Conservation (phyloP, 2,329 filamentous ascomycete genomes). For the Diaporthe eres region DNA sequence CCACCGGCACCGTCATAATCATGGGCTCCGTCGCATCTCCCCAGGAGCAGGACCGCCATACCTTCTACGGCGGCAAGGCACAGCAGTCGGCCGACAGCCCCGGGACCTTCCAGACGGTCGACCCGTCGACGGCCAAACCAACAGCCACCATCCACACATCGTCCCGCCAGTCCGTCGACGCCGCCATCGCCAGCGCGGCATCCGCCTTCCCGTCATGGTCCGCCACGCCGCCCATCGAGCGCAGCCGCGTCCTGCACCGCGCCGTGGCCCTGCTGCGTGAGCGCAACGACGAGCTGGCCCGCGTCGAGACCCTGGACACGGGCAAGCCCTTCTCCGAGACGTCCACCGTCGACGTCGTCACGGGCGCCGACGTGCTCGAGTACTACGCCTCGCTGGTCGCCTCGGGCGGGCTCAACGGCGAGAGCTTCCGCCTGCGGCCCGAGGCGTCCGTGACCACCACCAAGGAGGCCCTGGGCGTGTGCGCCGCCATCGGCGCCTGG, state of each 20-base stretch:
- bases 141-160: slow-evolving; percentile 81
- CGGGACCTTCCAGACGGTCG: slow-evolving; percentile 78
- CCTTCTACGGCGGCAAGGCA: slow-evolving; percentile 81
- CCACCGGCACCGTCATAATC: not conserved
- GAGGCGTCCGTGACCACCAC: slow-evolving; percentile 87
- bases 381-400: slow-evolving; percentile 88
- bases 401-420: slow-evolving; percentile 83
- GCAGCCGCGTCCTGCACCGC: slow-evolving; percentile 82
- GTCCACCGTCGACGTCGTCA: slow-evolving; percentile 84
- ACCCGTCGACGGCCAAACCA: slow-evolving; percentile 79
- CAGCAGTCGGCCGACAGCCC: slow-evolving; percentile 72
- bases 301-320: slow-evolving; percentile 86
- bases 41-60: slow-evolving; percentile 64
- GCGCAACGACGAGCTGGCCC: slow-evolving; percentile 84
- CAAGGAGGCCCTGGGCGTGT: slow-evolving; percentile 86
- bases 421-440: slow-evolving; percentile 79
- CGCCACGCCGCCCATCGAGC: slow-evolving; percentile 78
- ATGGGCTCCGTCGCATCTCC: slow-evolving; percentile 36
- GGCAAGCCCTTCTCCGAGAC: slow-evolving; percentile 91
- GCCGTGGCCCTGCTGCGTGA: slow-evolving; percentile 81
- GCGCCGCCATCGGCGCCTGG: slow-evolving; percentile 90
- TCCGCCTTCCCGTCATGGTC: slow-evolving; percentile 84
- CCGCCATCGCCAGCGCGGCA: slow-evolving; percentile 78
- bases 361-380: slow-evolving; percentile 87
- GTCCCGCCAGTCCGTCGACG: slow-evolving; percentile 76